phyloP scores from a whole-genome alignment of 805 yeast species.

The Kluyveromyces aestuarii region DNA sequence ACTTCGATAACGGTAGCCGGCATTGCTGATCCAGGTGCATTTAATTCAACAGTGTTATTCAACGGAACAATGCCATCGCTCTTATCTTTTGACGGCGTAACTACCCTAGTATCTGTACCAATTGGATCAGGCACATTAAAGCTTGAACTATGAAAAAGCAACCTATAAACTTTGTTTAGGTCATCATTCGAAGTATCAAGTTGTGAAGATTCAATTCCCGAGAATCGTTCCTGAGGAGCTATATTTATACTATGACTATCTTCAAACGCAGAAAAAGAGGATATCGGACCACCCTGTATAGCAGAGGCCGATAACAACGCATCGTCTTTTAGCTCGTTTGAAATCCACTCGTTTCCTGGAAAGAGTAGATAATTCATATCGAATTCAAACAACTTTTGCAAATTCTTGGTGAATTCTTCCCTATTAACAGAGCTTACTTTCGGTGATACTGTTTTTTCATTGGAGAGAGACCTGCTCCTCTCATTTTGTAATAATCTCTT shows the following conservation, averaged over 20 bases:
- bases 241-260: slow-evolving; percentile 6
- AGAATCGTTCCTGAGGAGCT: not conserved
- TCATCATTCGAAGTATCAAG: not conserved
- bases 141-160: slow-evolving; percentile 37
- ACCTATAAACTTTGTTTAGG: slow-evolving; percentile 18
- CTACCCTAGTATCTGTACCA: not conserved
- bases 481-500: slow-evolving; percentile 1
- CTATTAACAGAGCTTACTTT: not conserved
- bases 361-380: slow-evolving; percentile 8
- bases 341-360: slow-evolving; percentile 55
- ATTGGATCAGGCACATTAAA: not conserved
- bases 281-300: slow-evolving; percentile 22
- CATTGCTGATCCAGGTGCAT: slow-evolving; percentile 9
- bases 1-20: slow-evolving; percentile 9
- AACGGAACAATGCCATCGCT: slow-evolving; percentile 4
- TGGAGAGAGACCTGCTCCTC: not conserved
- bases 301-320: slow-evolving; percentile 71
- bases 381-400: slow-evolving; percentile 3
- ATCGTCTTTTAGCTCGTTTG: slow-evolving; percentile 62
- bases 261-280: slow-evolving; percentile 22
- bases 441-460: not conserved
- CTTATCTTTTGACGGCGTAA: not conserved
- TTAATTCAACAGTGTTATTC: slow-evolving; percentile 12
- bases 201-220: not conserved
- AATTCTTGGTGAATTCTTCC: not conserved